Evolutionary conservation across 495 filamentous ascomycete species (phyloP), one percentile per base, ranked within the genome.

Genomic region (Echria macrotheca): DNA sequence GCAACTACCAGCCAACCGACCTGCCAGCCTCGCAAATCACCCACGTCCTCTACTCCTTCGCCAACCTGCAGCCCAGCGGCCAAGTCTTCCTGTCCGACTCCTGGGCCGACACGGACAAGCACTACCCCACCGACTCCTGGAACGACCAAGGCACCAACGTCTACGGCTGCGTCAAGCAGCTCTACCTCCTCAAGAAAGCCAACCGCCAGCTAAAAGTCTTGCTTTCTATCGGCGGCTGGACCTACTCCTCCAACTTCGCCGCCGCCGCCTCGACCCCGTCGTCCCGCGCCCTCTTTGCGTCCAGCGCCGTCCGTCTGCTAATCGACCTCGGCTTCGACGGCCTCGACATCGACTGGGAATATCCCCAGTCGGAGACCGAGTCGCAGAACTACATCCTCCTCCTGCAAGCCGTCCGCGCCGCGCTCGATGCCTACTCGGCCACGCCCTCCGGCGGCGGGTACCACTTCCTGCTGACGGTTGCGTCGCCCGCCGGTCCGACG

Each of bases 151-250:
- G 82, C 19, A 81, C 63, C 39, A 90, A 91, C 56, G 77, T 86
- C 54, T 89, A 91, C 61, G 88, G 89, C 48, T 90, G 81, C 61
- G 63, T 89, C 23, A 91, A 95, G 71, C 93, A 97, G 65, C 77
- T 96, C 4, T 89, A 79, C 68, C 73, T 91, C 25, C 76, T 91
- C 31, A 97, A 97, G 74, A 82, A 90, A 66, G 63, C 77, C 48
- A 80, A 96, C 67, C 81, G 90, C 33, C 78, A 91, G 50, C 64
- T 97, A n/a, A 96, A 96, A 67, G 75, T 87, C 4, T 70, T 95
- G 11, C 80, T 96, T 5, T 87, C 82, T 33, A 91, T 97, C 53
- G 91, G 91, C 45, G 93, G 91, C 18, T 94, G 86, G 85, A 91
- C 86, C 0, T 95, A 89, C 62, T 88, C 86, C 2, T 59, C 76